Evolutionary conservation across 2,329 filamentous ascomycete genomes (phyloP).

Genomic region (Emmonsiellopsis sp.): DNA sequence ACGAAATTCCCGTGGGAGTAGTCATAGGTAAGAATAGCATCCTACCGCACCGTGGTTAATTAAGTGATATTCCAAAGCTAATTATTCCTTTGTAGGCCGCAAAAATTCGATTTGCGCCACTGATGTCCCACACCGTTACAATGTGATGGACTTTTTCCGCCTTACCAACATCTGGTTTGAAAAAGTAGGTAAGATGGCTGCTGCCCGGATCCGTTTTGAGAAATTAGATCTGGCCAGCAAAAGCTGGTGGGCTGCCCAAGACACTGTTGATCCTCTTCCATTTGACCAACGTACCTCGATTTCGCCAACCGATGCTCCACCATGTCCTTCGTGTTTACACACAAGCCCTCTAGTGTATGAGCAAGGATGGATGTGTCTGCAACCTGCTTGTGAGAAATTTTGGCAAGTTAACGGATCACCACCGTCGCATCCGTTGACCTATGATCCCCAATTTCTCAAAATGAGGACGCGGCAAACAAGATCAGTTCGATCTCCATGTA

Average conservation of each 20-base stretch:
- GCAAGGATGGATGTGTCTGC: slow-evolving; percentile 51
- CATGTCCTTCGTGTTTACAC: slow-evolving; percentile 34
- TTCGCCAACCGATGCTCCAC: slow-evolving; percentile 11
- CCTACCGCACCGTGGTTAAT: background rate
- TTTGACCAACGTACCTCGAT: slow-evolving; percentile 22
- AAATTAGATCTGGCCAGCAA: slow-evolving; percentile 43
- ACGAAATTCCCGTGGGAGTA: slow-evolving; percentile 44
- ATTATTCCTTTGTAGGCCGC: slow-evolving; percentile 36
- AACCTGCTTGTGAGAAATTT: slow-evolving; percentile 43
- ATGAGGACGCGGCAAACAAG: slow-evolving; percentile 39
- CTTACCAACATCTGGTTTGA: slow-evolving; percentile 62
- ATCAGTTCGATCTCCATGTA: slow-evolving; percentile 25
- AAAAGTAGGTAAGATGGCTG: slow-evolving; percentile 30
- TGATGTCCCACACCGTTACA: slow-evolving; percentile 49
- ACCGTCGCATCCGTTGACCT: slow-evolving; percentile 31
- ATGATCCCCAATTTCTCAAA: slow-evolving; percentile 49
- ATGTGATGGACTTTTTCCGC: slow-evolving; percentile 59
- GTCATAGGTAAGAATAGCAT: slow-evolving; percentile 40
- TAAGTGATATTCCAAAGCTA: background rate
- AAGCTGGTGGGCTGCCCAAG: slow-evolving; percentile 51
- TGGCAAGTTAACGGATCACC: slow-evolving; percentile 39
- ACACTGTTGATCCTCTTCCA: slow-evolving; percentile 16
- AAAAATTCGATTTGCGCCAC: slow-evolving; percentile 41
- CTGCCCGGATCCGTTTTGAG: slow-evolving; percentile 55
- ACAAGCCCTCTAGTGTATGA: slow-evolving; percentile 27